phyloP scores from a whole-genome alignment of 768 basidiomycete genomes.

The Trametes cinnabarina region DNA sequence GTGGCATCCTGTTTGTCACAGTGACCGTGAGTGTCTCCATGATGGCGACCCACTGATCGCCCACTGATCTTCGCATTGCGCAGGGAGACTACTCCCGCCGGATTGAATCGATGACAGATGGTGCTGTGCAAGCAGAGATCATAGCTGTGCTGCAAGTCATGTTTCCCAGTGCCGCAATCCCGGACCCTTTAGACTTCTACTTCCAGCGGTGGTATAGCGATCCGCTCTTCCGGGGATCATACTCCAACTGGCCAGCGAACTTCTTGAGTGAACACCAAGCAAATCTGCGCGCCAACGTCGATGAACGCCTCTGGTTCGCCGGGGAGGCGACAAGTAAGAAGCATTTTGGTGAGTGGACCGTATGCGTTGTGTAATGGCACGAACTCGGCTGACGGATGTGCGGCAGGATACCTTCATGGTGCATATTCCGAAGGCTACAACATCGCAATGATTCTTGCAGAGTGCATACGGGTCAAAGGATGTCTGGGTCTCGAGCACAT shows the following conservation, averaged over 20 bases:
- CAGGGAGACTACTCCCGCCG: conserved; percentile 63
- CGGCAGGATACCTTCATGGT: conserved; percentile 53
- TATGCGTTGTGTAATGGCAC: neutral
- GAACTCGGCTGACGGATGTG: neutral
- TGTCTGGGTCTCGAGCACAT: conserved; percentile 29
- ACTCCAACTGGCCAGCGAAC: conserved; percentile 68
- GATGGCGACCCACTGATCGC: neutral
- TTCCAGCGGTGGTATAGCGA: conserved; percentile 55
- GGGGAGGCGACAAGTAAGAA: conserved; percentile 60
- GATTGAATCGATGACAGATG: conserved; percentile 50
- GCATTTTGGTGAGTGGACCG: conserved; percentile 52
- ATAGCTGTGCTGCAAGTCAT: conserved; percentile 56
- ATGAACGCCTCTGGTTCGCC: conserved; percentile 55
- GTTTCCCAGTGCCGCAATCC: conserved; percentile 54
- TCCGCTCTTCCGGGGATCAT: conserved; percentile 55
- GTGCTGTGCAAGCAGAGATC: conserved; percentile 50
- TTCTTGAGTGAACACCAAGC: conserved; percentile 51
- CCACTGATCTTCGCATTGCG: no score
- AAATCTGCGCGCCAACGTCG: conserved; percentile 55
- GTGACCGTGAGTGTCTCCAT: conserved; percentile 37
- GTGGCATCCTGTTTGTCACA: conserved; percentile 54
- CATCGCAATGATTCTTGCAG: conserved; percentile 38
- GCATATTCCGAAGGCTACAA: conserved; percentile 55
- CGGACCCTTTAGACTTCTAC: conserved; percentile 54
- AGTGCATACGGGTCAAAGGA: conserved; percentile 38